phyloP scores from a whole-genome alignment of 768 basidiomycete species.

The Thelephora ganbajun region DNA sequence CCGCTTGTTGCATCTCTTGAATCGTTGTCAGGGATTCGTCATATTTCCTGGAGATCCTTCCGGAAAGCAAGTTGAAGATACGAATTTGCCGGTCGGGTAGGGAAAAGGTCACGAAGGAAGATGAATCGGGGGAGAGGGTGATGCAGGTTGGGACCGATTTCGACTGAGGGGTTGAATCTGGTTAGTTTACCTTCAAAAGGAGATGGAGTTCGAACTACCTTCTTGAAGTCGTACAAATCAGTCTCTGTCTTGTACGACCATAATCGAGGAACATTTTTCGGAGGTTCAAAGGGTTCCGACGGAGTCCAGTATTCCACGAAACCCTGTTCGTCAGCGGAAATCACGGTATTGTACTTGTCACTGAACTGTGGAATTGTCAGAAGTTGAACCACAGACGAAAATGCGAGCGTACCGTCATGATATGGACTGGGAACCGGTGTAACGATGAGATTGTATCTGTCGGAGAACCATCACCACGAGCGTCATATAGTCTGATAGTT shows the following conservation, averaged over 20 bases:
- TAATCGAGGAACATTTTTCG: constrained; percentile 60
- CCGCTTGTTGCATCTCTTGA: constrained; percentile 98
- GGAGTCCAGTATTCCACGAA: constrained; percentile 98
- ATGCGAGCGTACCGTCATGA: constrained; percentile 47
- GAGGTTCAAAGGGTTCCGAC: constrained; percentile 72
- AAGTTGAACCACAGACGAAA: not conserved
- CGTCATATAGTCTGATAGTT: constrained; percentile 82
- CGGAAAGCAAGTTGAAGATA: constrained; percentile 81
- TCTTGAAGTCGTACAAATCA: constrained; percentile 96
- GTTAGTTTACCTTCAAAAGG: not conserved
- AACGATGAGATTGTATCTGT: constrained; percentile 64
- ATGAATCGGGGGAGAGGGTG: constrained; percentile 79
- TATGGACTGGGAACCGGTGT: constrained; percentile 80
- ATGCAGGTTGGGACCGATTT: constrained; percentile 88
- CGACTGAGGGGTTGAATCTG: constrained; percentile 31
- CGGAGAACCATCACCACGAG: constrained; percentile 69
- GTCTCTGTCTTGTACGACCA: constrained; percentile 90
- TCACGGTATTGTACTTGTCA: constrained; percentile 76
- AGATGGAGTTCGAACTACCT: constrained; percentile 32
- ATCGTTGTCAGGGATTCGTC: constrained; percentile 89
- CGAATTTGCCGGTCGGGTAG: constrained; percentile 89
- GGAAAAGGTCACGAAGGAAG: constrained; percentile 87
- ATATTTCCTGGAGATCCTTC: constrained; percentile 84
- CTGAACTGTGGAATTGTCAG: constrained; percentile 54
- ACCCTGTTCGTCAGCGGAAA: constrained; percentile 89